Percentiles rank a stretch among this genome's conserved stretches.
phyloP scores from a whole-genome alignment of 768 basidiomycete genomes.

The Mrakia blollopis region DNA sequence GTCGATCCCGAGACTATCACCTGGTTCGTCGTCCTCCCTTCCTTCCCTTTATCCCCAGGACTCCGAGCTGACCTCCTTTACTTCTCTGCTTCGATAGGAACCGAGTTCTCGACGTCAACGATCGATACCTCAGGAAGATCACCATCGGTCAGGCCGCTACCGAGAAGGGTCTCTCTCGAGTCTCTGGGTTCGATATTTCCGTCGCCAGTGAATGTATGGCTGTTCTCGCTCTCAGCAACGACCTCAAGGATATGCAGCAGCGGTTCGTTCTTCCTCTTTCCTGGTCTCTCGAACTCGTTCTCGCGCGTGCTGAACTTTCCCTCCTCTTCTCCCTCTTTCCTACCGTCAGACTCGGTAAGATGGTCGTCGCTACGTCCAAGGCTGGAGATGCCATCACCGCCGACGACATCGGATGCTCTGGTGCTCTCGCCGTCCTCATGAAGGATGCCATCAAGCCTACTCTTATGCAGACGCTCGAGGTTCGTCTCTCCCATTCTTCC shows the following conservation, averaged over 20 bases:
- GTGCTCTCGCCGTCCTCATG: slow-evolving; percentile 92
- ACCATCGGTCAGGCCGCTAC: slow-evolving; percentile 85
- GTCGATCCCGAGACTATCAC: slow-evolving; percentile 87
- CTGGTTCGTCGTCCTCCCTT: slow-evolving; percentile 55
- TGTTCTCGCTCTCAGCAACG: slow-evolving; percentile 83
- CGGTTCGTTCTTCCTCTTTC: slow-evolving; percentile 43
- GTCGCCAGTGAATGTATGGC: slow-evolving; percentile 99
- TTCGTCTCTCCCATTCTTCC: neutral
- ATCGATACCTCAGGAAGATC: slow-evolving; percentile 90
- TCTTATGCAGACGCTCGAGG: slow-evolving; percentile 91
- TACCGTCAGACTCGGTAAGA: slow-evolving; percentile 67
- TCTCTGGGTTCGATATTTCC: slow-evolving; percentile 91
- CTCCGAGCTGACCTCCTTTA: too few relatives aligned
- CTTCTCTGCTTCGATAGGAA: slow-evolving; percentile 43
- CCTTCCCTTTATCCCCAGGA: too few relatives aligned
- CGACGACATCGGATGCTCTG: slow-evolving; percentile 91
- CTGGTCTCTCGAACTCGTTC: neutral
- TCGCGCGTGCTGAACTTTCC: neutral
- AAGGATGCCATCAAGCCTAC: slow-evolving; percentile 99
- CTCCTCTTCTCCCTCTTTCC: neutral
- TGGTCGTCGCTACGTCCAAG: slow-evolving; percentile 95
- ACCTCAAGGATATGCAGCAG: slow-evolving; percentile 83
- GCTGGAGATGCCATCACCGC: slow-evolving; percentile 87
- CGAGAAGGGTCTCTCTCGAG: slow-evolving; percentile 81
- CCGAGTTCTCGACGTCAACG: slow-evolving; percentile 93